These are phyloP conservation scores for Starmerella powellii DNA, from an alignment of 805 yeast genomes.

Conservation along the genomic window DNA sequence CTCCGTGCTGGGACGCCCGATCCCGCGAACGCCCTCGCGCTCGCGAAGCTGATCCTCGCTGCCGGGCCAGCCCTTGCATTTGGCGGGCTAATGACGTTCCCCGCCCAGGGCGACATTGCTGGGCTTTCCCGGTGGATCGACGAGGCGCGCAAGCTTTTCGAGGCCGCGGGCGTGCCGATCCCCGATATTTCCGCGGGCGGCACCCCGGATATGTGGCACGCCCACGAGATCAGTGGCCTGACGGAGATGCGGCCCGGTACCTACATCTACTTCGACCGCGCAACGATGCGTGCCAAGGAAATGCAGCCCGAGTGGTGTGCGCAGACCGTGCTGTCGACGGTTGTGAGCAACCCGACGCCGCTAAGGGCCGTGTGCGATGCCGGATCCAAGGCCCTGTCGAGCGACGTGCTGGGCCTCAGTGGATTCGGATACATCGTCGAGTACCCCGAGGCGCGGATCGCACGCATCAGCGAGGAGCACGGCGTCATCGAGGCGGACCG, in stretches of 20 bases:
- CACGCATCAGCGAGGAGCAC: conserved; percentile 18
- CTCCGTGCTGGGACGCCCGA: conserved; percentile 14
- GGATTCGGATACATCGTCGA: conserved; percentile 11
- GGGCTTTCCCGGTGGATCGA: conserved; percentile 9
- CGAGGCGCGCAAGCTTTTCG: conserved; percentile 5
- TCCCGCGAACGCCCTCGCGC: conserved; percentile 11
- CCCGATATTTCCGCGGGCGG: conserved; percentile 15
- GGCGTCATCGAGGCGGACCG: conserved; percentile 17
- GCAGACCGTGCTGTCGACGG: conserved; percentile 14
- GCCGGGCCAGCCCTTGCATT: conserved; percentile 5
- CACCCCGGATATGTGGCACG: conserved; percentile 18
- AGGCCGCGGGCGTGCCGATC: conserved; percentile 1
- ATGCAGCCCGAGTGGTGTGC: conserved; percentile 15
- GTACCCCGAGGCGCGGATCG: conserved; percentile 11
- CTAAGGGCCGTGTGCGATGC: conserved; percentile 16
- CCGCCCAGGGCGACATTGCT: conserved; percentile 6
- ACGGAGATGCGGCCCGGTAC: conserved; percentile 19
- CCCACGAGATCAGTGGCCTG: conserved; percentile 9
- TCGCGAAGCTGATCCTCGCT: conserved; percentile 6
- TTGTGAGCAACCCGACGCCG: conserved; percentile 16
- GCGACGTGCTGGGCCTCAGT: conserved; percentile 11
- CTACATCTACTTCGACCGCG: conserved; percentile 15
- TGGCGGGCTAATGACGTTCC: conserved; percentile 17
- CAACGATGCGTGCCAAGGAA: conserved; percentile 8
- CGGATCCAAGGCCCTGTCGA: conserved; percentile 15